Conservation (phyloP, 441 rosid species). For the Populus tomentosa region DNA sequence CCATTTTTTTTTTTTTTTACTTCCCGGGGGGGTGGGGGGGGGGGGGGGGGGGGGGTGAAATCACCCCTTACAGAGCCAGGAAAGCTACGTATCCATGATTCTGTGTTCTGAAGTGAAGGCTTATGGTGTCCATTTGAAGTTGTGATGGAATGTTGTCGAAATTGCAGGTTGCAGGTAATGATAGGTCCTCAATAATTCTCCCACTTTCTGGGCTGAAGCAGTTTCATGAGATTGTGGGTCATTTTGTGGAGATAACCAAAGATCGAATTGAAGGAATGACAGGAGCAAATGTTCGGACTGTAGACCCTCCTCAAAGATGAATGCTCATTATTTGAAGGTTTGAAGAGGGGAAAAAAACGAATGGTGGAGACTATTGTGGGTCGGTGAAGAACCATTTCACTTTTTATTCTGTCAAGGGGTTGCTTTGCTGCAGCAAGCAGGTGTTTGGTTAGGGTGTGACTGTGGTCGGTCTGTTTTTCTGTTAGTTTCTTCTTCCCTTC, state of each 20-base stretch:
- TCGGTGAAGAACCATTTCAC: neutral
- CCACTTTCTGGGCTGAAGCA: slow-evolving; percentile 91
- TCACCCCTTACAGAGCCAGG: neutral
- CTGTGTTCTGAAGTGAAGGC: neutral
- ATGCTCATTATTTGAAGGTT: slow-evolving; percentile 10
- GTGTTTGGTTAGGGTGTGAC: slow-evolving; percentile 40
- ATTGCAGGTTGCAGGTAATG: slow-evolving; percentile 86
- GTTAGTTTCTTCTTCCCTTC: slow-evolving; percentile 18
- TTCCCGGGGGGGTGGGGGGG: no score
- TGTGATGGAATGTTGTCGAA: slow-evolving; percentile 13
- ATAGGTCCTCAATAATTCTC: slow-evolving; percentile 89
- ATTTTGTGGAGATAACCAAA: slow-evolving; percentile 92
- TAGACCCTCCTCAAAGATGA: slow-evolving; percentile 92
- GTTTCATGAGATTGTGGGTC: slow-evolving; percentile 85
- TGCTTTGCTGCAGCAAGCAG: slow-evolving; percentile 31
- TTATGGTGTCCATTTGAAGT: slow-evolving; percentile 5
- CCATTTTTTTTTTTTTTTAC: slow-evolving; percentile 3
- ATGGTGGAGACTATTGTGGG: neutral
- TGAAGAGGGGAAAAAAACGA: neutral
- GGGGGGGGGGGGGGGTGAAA: no score
- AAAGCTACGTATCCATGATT: neutral
- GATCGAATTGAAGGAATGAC: slow-evolving; percentile 84
- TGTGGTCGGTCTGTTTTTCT: slow-evolving; percentile 26
- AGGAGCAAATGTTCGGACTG: slow-evolving; percentile 79
- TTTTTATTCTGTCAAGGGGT: slow-evolving; percentile 28